phyloP scores from a whole-genome alignment of 129 eudicot genomes.

The Pulicaria dysenterica region DNA sequence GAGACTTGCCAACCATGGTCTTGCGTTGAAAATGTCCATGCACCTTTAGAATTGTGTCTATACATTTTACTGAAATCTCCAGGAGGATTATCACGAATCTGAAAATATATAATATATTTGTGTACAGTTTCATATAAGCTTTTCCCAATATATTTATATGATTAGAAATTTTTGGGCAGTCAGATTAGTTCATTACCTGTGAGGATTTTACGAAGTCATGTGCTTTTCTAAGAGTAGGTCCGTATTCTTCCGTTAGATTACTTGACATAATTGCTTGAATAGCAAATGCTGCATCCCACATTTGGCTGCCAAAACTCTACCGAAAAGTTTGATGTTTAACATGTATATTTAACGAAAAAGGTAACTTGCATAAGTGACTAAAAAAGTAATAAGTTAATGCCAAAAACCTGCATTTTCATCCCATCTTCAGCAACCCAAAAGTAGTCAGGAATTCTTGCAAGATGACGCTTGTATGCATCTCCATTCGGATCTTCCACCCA shows the following conservation, averaged over 20 bases:
- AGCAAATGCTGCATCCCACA: slow-evolving; percentile 69
- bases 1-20: slow-evolving; percentile 79
- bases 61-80: slow-evolving; percentile 54
- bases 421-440: slow-evolving; percentile 75
- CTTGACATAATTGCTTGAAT: slow-evolving; percentile 70
- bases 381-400: not conserved
- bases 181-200: slow-evolving; percentile 42
- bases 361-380: not conserved
- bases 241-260: slow-evolving; percentile 46
- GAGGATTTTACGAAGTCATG: slow-evolving; percentile 65
- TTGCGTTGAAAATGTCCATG: slow-evolving; percentile 65
- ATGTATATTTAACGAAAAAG: not conserved
- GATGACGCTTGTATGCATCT: slow-evolving; percentile 54
- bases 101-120: not conserved
- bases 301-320: slow-evolving; percentile 61
- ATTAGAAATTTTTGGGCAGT: not conserved
- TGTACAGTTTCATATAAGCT: not conserved
- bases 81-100: slow-evolving; percentile 58
- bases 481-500: slow-evolving; percentile 68
- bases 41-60: slow-evolving; percentile 63
- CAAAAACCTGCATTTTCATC: slow-evolving; percentile 55
- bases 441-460: slow-evolving; percentile 57
- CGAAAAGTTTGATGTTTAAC: not conserved
- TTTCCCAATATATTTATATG: not conserved
- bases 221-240: slow-evolving; percentile 51